These are phyloP conservation scores for Cardamine chenopodiifolia DNA, from an alignment of 345 rosid genomes.

Conservation along the genomic window DNA sequence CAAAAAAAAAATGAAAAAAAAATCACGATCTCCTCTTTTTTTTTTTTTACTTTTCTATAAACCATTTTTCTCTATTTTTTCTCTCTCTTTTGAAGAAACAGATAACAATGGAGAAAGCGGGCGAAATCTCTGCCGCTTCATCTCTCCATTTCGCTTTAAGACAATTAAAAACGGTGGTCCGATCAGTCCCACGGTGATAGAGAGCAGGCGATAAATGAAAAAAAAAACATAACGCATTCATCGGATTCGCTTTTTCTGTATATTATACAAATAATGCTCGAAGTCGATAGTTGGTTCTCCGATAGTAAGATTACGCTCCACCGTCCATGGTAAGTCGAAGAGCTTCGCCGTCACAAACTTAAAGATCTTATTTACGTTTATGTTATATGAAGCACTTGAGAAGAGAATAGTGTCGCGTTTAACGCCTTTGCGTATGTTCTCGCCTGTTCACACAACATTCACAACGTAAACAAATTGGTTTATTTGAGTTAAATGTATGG, in stretches of 20 bases:
- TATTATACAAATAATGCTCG: slow-evolving; percentile 37
- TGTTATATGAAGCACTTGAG: slow-evolving; percentile 88
- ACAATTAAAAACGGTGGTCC: slow-evolving; percentile 29
- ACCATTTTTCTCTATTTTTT: slow-evolving; percentile 22
- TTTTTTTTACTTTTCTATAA: slow-evolving; percentile 2
- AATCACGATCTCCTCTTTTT: not conserved
- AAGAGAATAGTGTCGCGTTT: slow-evolving; percentile 90
- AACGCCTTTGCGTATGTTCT: slow-evolving; percentile 80
- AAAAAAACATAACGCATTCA: not conserved
- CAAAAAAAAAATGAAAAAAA: slow-evolving; percentile 8
- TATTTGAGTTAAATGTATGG: not conserved
- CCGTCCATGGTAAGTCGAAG: slow-evolving; percentile 83
- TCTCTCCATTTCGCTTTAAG: slow-evolving; percentile 36
- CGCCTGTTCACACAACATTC: slow-evolving; percentile 53
- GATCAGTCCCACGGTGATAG: slow-evolving; percentile 23
- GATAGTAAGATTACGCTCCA: slow-evolving; percentile 78
- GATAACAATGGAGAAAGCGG: slow-evolving; percentile 37
- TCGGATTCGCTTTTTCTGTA: slow-evolving; percentile 18
- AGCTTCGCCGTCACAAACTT: slow-evolving; percentile 94
- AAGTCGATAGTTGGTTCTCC: slow-evolving; percentile 95
- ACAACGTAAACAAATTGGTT: not conserved
- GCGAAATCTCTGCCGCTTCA: slow-evolving; percentile 44
- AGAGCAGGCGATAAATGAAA: not conserved
- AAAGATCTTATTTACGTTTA: slow-evolving; percentile 91
- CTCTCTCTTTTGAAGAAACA: slow-evolving; percentile 13